Percentiles rank a stretch among this genome's conserved stretches.
phyloP scores from a whole-genome alignment of 2,329 filamentous ascomycete genomes.

The Emmonsiellopsis sp. region DNA sequence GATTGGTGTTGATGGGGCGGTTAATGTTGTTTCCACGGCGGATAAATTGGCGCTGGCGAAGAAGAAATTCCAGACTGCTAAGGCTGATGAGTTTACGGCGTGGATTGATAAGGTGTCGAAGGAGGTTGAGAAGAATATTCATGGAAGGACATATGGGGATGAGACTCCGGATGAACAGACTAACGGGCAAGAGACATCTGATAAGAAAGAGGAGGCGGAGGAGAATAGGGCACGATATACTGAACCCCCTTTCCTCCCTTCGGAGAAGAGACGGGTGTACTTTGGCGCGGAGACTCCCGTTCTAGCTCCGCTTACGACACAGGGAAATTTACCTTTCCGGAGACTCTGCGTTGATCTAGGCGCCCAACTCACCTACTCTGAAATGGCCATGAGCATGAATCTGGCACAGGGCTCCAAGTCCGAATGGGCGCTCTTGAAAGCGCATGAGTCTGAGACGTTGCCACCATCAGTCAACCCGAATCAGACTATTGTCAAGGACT shows the following conservation, averaged over 20 bases:
- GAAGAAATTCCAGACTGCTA: conserved; percentile 60
- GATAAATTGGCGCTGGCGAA: conserved; percentile 68
- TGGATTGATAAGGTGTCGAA: conserved; percentile 64
- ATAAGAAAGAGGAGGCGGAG: conserved; percentile 38
- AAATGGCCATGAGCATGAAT: conserved; percentile 92
- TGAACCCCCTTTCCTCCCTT: conserved; percentile 81
- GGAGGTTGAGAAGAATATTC: conserved; percentile 40
- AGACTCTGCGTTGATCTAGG: conserved; percentile 82
- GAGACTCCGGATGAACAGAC: conserved; percentile 20
- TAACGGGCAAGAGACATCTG: conserved; percentile 17
- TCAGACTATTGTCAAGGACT: conserved; percentile 57
- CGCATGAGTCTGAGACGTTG: conserved; percentile 70
- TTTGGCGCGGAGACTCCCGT: conserved; percentile 90
- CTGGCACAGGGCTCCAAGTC: conserved; percentile 80
- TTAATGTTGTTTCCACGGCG: conserved; percentile 63
- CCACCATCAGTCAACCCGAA: conserved; percentile 57
- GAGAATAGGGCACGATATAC: conserved; percentile 72
- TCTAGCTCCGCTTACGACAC: conserved; percentile 89
- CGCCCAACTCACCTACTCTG: conserved; percentile 89
- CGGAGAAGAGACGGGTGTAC: conserved; percentile 88
- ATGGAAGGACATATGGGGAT: conserved; percentile 35
- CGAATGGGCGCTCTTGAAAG: conserved; percentile 93
- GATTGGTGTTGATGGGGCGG: conserved; percentile 48
- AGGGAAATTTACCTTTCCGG: conserved; percentile 91
- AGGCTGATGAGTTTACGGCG: conserved; percentile 64